Evolutionary conservation across 441 rosid species (phyloP).

Genomic region (Populus tomentosa): DNA sequence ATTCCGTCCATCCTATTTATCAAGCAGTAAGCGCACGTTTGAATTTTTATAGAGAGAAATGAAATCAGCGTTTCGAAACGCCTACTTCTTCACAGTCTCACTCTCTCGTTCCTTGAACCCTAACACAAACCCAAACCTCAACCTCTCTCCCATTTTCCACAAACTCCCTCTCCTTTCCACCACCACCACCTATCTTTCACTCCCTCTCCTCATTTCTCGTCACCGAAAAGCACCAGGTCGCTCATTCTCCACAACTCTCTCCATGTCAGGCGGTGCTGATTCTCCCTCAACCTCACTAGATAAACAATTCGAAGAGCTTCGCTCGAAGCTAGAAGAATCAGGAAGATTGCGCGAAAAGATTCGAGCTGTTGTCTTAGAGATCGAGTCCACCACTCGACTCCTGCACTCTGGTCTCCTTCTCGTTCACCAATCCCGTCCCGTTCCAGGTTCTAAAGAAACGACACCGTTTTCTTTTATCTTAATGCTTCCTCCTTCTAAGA

Average conservation of each 20-base stretch:
- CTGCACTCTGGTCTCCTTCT: slow-evolving; percentile 74
- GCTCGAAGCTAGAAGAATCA: slow-evolving; percentile 65
- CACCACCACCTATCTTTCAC: slow-evolving; percentile 11
- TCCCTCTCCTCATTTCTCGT: slow-evolving; percentile 11
- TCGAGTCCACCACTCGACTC: slow-evolving; percentile 68
- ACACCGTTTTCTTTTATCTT: background rate
- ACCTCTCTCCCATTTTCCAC: slow-evolving; percentile 20
- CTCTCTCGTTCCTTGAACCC: slow-evolving; percentile 46
- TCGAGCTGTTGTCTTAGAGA: slow-evolving; percentile 68
- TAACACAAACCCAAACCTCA: slow-evolving; percentile 18
- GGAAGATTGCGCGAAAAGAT: slow-evolving; percentile 71
- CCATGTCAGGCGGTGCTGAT: slow-evolving; percentile 30
- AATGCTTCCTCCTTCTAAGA: too few relatives aligned
- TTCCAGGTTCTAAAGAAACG: slow-evolving; percentile 47
- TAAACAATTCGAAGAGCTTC: slow-evolving; percentile 75
- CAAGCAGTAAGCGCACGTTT: background rate
- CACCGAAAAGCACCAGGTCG: slow-evolving; percentile 13
- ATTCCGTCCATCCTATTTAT: too few relatives aligned
- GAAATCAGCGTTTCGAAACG: slow-evolving; percentile 65
- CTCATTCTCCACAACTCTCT: slow-evolving; percentile 15
- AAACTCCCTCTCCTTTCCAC: slow-evolving; percentile 17
- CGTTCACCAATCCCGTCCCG: slow-evolving; percentile 80
- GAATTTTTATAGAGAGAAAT: slow-evolving; percentile 15
- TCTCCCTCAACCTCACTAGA: slow-evolving; percentile 37
- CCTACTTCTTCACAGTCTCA: slow-evolving; percentile 21